Conservation (phyloP, 177 flowering plant genomes). For the Telopea speciosissima region DNA sequence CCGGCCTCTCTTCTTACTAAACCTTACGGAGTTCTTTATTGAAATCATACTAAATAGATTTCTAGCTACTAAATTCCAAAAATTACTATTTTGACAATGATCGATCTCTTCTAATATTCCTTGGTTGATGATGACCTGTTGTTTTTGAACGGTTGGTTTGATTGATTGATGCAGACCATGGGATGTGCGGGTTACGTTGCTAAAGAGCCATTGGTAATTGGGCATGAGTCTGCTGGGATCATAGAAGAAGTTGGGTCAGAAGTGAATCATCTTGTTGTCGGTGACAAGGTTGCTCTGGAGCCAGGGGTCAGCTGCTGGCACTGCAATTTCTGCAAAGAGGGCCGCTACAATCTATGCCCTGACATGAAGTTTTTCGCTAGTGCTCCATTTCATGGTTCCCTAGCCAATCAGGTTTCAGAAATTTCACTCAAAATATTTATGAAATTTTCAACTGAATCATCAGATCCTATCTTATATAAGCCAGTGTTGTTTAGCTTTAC, state of each 20-base stretch:
- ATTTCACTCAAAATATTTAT: neutral
- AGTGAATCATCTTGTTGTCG: conserved; percentile 56
- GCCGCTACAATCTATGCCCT: conserved; percentile 88
- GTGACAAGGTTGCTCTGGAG: conserved; percentile 91
- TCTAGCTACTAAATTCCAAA: too few species aligned
- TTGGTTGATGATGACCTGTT: neutral
- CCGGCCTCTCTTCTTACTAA: neutral
- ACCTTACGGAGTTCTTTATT: neutral
- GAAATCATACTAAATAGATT: too few species aligned
- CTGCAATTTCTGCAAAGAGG: conserved; percentile 66
- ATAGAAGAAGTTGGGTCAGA: conserved; percentile 80
- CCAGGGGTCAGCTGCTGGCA: conserved; percentile 95
- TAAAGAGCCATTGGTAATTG: conserved; percentile 95
- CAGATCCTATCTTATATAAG: too few species aligned
- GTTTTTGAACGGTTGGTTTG: neutral
- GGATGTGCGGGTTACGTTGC: conserved; percentile 62
- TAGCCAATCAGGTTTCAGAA: conserved; percentile 72
- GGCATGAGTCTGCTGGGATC: conserved; percentile 96
- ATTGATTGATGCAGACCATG: conserved; percentile 40
- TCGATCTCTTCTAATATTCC: neutral
- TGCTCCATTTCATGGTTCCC: conserved; percentile 93
- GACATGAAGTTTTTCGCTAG: conserved; percentile 98
- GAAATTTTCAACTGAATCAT: neutral
- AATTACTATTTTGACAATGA: neutral
- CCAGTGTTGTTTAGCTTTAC: neutral